phyloP scores from a whole-genome alignment of 306 rosid species.

The Ziziphus jujuba region DNA sequence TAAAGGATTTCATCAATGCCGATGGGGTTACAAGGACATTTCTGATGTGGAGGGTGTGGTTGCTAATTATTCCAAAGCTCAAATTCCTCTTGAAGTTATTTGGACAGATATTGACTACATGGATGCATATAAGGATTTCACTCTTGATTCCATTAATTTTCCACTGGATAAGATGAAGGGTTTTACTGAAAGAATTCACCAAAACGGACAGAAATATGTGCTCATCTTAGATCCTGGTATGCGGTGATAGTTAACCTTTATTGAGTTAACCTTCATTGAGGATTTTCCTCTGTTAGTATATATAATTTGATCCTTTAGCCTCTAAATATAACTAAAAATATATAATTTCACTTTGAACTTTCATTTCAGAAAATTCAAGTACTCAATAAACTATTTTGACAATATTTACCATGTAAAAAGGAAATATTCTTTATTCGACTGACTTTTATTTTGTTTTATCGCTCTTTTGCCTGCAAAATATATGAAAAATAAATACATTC shows the following conservation, averaged over 20 bases:
- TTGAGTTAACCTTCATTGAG: neutral
- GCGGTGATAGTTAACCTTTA: slow-evolving; percentile 4
- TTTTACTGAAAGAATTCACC: slow-evolving; percentile 60
- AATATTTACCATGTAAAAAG: too few relatives aligned
- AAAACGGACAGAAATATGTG: slow-evolving; percentile 78
- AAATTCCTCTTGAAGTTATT: slow-evolving; percentile 85
- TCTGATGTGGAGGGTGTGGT: slow-evolving; percentile 62
- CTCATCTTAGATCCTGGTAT: slow-evolving; percentile 83
- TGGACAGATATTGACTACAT: slow-evolving; percentile 97
- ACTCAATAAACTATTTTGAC: neutral
- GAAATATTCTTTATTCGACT: too few relatives aligned
- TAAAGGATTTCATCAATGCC: slow-evolving; percentile 88
- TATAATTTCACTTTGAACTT: neutral
- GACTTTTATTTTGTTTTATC: too few relatives aligned
- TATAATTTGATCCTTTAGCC: neutral
- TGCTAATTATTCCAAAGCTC: slow-evolving; percentile 64
- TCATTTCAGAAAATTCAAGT: neutral
- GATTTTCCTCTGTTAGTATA: neutral
- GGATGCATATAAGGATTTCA: slow-evolving; percentile 85
- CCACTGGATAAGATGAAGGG: slow-evolving; percentile 59
- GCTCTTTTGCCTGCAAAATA: too few relatives aligned
- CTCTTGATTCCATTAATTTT: slow-evolving; percentile 82
- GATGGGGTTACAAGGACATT: slow-evolving; percentile 78
- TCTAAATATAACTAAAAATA: neutral
- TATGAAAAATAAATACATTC: too few relatives aligned